Conservation (phyloP, 768 basidiomycete genomes). For the Suillus paluster region DNA sequence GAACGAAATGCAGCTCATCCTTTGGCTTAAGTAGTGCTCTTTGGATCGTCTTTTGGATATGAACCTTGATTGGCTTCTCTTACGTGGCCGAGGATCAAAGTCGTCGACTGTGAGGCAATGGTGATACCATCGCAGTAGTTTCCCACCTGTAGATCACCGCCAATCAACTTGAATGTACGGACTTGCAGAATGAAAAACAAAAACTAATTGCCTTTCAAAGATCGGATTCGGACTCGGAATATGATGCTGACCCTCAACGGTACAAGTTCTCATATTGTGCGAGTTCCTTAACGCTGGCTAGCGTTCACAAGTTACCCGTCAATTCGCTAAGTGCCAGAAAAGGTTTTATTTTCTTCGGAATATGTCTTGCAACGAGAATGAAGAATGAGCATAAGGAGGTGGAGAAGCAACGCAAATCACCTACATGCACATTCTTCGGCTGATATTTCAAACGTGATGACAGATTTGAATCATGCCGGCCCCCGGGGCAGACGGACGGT, state of each 20-base stretch:
- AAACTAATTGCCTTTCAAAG: neutral
- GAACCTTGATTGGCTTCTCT: too few relatives aligned
- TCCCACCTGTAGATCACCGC: too few relatives aligned
- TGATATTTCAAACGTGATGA: neutral
- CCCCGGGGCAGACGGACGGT: neutral
- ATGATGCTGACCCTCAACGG: neutral
- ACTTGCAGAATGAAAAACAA: neutral
- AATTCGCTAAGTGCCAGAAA: neutral
- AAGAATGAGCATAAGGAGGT: neutral
- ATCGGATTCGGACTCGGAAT: neutral
- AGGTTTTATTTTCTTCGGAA: neutral
- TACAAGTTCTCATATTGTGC: neutral
- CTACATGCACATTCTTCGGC: neutral
- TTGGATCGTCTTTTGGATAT: too few relatives aligned
- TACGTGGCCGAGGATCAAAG: too few relatives aligned
- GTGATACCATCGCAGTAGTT: too few relatives aligned
- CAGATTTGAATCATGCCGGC: too few relatives aligned
- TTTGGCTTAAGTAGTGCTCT: neutral
- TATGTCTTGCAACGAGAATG: neutral
- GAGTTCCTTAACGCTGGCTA: neutral
- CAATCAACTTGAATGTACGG: neutral
- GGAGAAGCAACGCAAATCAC: neutral
- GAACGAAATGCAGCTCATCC: neutral
- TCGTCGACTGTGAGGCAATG: too few relatives aligned
- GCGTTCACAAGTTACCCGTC: neutral